Percentiles rank a stretch among this genome's conserved stretches.
These are phyloP conservation scores for Nemania sp. DNA, from an alignment of 2,329 filamentous ascomycete genomes.

Conservation along the genomic window DNA sequence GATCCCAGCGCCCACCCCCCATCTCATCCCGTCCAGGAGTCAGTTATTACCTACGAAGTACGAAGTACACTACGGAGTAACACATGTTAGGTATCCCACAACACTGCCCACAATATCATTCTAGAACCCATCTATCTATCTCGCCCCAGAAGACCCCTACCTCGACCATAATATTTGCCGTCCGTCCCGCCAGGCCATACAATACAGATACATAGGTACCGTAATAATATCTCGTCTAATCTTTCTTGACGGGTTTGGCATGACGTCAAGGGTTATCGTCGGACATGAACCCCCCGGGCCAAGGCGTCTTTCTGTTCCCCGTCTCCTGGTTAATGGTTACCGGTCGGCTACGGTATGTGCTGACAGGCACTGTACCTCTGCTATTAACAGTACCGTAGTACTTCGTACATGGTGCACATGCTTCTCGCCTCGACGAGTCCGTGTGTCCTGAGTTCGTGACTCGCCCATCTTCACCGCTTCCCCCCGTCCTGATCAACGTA, in stretches of 20 bases:
- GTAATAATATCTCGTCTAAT: too few species aligned
- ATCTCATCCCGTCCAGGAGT: too few species aligned
- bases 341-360: slow-evolving; percentile 3
- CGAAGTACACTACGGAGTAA: too few species aligned
- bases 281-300: background rate
- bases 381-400: too few species aligned
- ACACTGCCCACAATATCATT: slow-evolving; percentile 25
- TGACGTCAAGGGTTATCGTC: slow-evolving; percentile 21
- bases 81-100: background rate
- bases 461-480: slow-evolving; percentile 11
- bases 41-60: too few species aligned
- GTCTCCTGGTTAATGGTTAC: slow-evolving; percentile 23
- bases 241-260: slow-evolving; percentile 1
- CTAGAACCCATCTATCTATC: slow-evolving; percentile 16
- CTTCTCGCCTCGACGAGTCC: too few species aligned
- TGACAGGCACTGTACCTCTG: slow-evolving; percentile 4
- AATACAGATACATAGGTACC: too few species aligned
- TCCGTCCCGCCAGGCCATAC: slow-evolving; percentile 13
- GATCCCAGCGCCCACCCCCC: slow-evolving; percentile 18
- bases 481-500: too few species aligned
- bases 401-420: background rate
- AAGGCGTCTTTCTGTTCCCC: slow-evolving; percentile 12
- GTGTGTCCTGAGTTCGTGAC: too few species aligned
- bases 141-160: slow-evolving; percentile 3
- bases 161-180: slow-evolving; percentile 15